Base-by-base conservation (phyloP, 225 moss, liverwort and hornwort species). In the Sphagnum contortum region DNA sequence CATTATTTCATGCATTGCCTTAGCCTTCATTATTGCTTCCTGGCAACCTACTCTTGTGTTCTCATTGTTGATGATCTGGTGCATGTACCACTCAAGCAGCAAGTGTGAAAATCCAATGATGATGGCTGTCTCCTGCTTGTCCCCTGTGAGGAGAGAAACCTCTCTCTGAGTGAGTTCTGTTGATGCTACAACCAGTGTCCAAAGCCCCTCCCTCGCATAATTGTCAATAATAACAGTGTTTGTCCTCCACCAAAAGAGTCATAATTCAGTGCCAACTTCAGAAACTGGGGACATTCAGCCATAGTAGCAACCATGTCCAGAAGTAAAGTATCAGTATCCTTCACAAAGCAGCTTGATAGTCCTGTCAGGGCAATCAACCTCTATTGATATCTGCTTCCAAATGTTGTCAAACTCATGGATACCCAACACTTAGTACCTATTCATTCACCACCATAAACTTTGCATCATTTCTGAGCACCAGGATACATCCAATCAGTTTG, bases 81-180 rank as follows among this genome's bases (percentile, higher is more conserved):
- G 75, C 84, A 84, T 84, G 9, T 84, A 80, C 12, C 71, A 70
- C 6, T 77, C 80, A 60, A 84, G 77, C 9, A 84, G 75, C 61
- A 80, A 52, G 63, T 77, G 75, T 2, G 84, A 84, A 60, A 80
- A 80, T 12, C 75, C 84, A 57, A 84, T 78, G 44, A 77, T 80
- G 65, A 84, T 84, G 8, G 84, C 84, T 12, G 84, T 84, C 67
- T 84, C 84, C 68, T 74, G 78, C 68, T 79, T 79, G 70, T 79
- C 78, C 48, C 78, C 78, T 48, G 78, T 79, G 29, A 29, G 29
- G 29, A 12, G 8, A 61, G 4, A 48, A 55, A 66, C 66, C 9
- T 66, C 57, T 66, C 66, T 56, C 48, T 66, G 66, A 6, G 66
- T 66, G 12, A 83, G 71, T 60, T 78, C 60, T 65, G 57, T 76